Conservation (phyloP, 768 basidiomycete genomes). For the Galerina marginata region DNA sequence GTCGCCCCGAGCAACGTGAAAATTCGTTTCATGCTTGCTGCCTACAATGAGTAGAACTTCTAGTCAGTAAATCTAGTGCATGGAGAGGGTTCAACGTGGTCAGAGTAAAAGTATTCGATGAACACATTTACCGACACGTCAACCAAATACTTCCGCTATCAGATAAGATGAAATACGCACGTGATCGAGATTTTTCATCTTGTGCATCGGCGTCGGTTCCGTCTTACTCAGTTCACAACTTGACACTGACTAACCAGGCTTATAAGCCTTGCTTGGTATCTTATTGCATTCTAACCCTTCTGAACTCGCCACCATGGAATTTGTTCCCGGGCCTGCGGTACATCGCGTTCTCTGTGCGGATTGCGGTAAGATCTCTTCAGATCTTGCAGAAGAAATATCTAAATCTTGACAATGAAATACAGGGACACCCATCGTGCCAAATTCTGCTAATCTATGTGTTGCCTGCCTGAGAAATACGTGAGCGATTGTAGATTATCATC, state of each 20-base stretch:
- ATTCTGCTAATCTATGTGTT: slow-evolving; percentile 92
- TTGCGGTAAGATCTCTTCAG: slow-evolving; percentile 60
- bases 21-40: slow-evolving; percentile 29
- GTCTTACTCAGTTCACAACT: background rate
- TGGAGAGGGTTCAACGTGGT: slow-evolving; percentile 15
- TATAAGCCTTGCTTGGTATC: slow-evolving; percentile 15
- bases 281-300: background rate
- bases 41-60: background rate
- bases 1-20: slow-evolving; percentile 30
- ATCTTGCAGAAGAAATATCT: background rate
- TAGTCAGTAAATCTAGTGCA: slow-evolving; percentile 13
- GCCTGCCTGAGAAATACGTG: slow-evolving; percentile 88
- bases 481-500: slow-evolving; percentile 26
- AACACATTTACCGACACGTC: slow-evolving; percentile 24
- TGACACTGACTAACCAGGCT: background rate
- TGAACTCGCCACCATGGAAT: slow-evolving; percentile 63
- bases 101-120: background rate
- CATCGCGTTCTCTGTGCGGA: slow-evolving; percentile 90
- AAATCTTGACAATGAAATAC: background rate
- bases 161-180: slow-evolving; percentile 23
- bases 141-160: slow-evolving; percentile 17
- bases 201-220: slow-evolving; percentile 1
- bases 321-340: slow-evolving; percentile 72
- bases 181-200: slow-evolving; percentile 25
- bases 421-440: slow-evolving; percentile 89